Percentiles rank a stretch among this genome's conserved stretches.
phyloP scores from a whole-genome alignment of 371 early-diverging fungal species.

The Mucor lusitanicus region DNA sequence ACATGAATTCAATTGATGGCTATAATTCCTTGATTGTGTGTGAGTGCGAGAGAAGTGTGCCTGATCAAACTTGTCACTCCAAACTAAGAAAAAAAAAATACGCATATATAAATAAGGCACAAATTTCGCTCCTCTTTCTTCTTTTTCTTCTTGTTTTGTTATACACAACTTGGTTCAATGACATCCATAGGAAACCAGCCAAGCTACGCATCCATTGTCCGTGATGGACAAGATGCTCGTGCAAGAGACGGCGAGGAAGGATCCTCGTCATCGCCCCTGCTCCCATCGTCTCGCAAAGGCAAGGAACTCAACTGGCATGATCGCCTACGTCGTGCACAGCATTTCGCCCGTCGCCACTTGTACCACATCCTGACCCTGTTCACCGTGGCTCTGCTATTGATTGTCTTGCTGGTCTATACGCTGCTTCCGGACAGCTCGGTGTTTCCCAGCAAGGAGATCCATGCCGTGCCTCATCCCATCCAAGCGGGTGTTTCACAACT shows the following conservation, averaged over 20 bases:
- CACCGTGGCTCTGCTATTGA: not conserved
- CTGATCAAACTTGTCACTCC: not conserved
- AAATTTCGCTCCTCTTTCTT: not conserved
- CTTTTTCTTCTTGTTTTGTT: not conserved
- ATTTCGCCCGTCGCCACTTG: not conserved
- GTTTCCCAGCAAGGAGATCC: slow-evolving; percentile 4
- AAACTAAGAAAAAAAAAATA: not conserved
- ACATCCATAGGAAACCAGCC: not conserved
- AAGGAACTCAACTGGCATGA: not conserved
- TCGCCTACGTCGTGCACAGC: not conserved
- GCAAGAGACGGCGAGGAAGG: not conserved
- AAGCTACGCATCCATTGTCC: not conserved
- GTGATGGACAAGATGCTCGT: not conserved
- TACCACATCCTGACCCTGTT: slow-evolving; percentile 1
- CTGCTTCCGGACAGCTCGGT: slow-evolving; percentile 11
- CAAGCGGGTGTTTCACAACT: slow-evolving; percentile 16
- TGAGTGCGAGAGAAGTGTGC: not conserved
- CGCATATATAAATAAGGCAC: not conserved
- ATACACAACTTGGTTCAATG: not conserved
- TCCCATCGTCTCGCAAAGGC: not conserved
- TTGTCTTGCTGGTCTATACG: slow-evolving; percentile 4
- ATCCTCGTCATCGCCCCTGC: not conserved
- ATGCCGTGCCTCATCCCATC: not conserved
- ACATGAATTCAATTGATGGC: too few species aligned
- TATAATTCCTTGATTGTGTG: too few species aligned